Conservation (phyloP, 2,329 filamentous ascomycete species). For the Fusarium illudens region DNA sequence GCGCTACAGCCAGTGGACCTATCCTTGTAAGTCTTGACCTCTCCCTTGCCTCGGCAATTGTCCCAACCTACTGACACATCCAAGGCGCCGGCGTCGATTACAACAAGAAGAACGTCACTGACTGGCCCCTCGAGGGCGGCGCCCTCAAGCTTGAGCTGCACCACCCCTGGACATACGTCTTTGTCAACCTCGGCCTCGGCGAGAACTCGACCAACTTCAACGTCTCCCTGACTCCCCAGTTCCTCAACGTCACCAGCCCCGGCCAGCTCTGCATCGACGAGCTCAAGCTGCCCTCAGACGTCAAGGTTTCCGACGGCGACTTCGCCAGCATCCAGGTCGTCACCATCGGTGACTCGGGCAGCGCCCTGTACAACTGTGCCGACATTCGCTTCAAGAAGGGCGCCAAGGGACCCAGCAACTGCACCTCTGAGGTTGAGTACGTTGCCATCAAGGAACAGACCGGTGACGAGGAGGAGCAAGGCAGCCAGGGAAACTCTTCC, state of each 20-base stretch:
- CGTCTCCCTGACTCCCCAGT: constrained; percentile 68
- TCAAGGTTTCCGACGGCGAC: constrained; percentile 66
- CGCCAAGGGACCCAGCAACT: constrained; percentile 54
- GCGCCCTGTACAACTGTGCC: constrained; percentile 77
- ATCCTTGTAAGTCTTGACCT: constrained; percentile 56
- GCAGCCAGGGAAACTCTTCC: constrained; percentile 26
- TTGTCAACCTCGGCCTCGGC: constrained; percentile 62
- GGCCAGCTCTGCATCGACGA: constrained; percentile 73
- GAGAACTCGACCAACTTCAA: constrained; percentile 70
- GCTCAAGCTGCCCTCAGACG: constrained; percentile 58
- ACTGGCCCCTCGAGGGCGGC: constrained; percentile 63
- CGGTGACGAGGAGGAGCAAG: constrained; percentile 23
- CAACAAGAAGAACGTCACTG: constrained; percentile 56
- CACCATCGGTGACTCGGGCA: constrained; percentile 64
- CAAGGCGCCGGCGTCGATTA: constrained; percentile 59
- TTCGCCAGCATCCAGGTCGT: constrained; percentile 75
- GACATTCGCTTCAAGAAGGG: constrained; percentile 72
- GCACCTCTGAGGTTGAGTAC: constrained; percentile 55
- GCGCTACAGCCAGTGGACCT: constrained; percentile 58
- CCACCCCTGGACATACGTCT: constrained; percentile 62
- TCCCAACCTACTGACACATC: constrained; percentile 3
- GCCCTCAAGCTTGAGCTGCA: constrained; percentile 58
- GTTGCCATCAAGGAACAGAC: constrained; percentile 45
- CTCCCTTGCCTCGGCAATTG: neutral
- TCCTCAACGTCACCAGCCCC: constrained; percentile 65